phyloP scores from a whole-genome alignment of 352 stramenopile species.

The Pythium guiyangense region DNA sequence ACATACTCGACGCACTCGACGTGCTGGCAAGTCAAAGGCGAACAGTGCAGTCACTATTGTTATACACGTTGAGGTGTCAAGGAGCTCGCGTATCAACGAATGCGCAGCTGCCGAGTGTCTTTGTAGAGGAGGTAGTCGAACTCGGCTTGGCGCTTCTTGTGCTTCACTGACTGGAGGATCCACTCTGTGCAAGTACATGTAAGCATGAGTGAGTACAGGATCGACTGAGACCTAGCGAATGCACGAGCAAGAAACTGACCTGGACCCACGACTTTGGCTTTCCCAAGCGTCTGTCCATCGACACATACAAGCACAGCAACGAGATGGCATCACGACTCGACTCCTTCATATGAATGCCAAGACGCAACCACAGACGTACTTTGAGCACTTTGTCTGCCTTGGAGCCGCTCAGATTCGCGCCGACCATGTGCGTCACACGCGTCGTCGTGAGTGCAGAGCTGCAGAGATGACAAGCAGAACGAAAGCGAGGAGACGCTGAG shows the following conservation, averaged over 20 bases:
- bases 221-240: background rate
- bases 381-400: slow-evolving; percentile 73
- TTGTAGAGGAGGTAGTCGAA: slow-evolving; percentile 79
- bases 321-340: background rate
- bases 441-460: slow-evolving; percentile 36
- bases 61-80: no score
- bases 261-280: slow-evolving; percentile 63
- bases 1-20: no score
- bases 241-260: slow-evolving; percentile 19
- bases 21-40: no score
- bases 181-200: slow-evolving; percentile 31
- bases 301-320: background rate
- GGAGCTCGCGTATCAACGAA: background rate
- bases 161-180: slow-evolving; percentile 73
- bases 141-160: slow-evolving; percentile 52
- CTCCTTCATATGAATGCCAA: background rate
- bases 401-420: slow-evolving; percentile 63
- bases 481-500: background rate
- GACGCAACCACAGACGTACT: slow-evolving; percentile 19
- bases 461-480: background rate
- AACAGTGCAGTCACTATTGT: no score
- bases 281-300: slow-evolving; percentile 34
- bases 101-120: slow-evolving; percentile 16
- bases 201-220: background rate
- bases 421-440: slow-evolving; percentile 80